Conservation (phyloP, 495 filamentous ascomycete species). For the Neurospora discreta region DNA sequence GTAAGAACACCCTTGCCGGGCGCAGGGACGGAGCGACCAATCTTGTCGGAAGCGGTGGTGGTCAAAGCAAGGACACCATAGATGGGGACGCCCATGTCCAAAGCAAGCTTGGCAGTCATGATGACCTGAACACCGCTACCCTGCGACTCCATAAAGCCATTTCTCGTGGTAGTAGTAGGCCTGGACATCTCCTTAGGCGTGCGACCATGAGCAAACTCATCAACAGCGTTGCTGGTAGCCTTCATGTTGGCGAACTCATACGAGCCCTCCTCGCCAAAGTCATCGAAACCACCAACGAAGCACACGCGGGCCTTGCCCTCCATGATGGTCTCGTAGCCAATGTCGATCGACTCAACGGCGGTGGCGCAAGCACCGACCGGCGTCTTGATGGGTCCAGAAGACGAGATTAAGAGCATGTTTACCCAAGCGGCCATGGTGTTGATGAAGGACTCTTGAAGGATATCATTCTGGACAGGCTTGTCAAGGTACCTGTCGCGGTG, state of each 20-base stretch:
- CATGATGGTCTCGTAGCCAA: constrained; percentile 94
- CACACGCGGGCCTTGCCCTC: constrained; percentile 95
- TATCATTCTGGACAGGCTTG: constrained; percentile 97
- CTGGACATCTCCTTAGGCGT: constrained; percentile 97
- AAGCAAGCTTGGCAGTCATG: constrained; percentile 89
- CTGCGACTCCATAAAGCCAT: constrained; percentile 99
- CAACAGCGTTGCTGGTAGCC: constrained; percentile 92
- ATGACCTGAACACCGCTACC: constrained; percentile 97
- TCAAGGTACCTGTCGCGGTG: constrained; percentile 96
- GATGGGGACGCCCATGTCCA: constrained; percentile 98
- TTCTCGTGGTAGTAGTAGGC: constrained; percentile 89
- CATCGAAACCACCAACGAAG: constrained; percentile 97
- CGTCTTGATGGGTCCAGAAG: constrained; percentile 96
- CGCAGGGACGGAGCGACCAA: constrained; percentile 91
- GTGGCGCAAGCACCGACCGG: constrained; percentile 97
- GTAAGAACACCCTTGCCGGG: constrained; percentile 96
- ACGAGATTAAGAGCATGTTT: constrained; percentile 95
- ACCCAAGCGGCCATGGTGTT: constrained; percentile 99
- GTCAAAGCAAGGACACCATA: constrained; percentile 91
- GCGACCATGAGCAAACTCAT: constrained; percentile 89
- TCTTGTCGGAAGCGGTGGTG: constrained; percentile 98
- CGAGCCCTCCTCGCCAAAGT: constrained; percentile 98
- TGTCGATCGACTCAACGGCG: constrained; percentile 92
- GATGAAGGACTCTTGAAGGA: constrained; percentile 98
- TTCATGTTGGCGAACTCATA: constrained; percentile 99